Evolutionary conservation across 306 rosid species (phyloP).

Genomic region (Adenanthera pavonina): DNA sequence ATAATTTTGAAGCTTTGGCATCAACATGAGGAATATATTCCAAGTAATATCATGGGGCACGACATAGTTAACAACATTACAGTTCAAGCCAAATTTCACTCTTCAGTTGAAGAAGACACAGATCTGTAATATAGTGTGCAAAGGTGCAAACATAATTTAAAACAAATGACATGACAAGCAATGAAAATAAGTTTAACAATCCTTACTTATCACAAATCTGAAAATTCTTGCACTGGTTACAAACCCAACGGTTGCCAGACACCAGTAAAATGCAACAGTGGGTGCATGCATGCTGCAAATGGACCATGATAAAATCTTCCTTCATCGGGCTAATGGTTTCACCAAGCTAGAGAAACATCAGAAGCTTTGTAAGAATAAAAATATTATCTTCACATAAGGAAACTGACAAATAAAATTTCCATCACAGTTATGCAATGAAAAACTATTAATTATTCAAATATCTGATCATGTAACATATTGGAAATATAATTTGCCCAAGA

Average conservation of each 20-base stretch:
- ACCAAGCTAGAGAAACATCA: slow-evolving; percentile 76
- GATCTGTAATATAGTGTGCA: not conserved
- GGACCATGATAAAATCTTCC: slow-evolving; percentile 99
- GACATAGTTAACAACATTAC: not conserved
- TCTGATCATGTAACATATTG: not conserved
- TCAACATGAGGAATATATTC: not conserved
- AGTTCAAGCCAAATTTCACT: slow-evolving; percentile 14
- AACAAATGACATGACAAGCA: slow-evolving; percentile 2
- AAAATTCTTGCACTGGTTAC: slow-evolving; percentile 91
- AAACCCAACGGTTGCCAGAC: slow-evolving; percentile 86
- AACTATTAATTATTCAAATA: not conserved
- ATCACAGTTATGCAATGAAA: slow-evolving; percentile 11
- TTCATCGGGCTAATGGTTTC: slow-evolving; percentile 97
- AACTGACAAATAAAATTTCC: not conserved
- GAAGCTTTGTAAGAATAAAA: slow-evolving; percentile 34
- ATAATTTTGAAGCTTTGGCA: not conserved
- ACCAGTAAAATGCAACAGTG: slow-evolving; percentile 90
- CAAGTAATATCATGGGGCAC: not conserved
- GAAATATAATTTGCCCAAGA: slow-evolving; percentile 15
- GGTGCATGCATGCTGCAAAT: slow-evolving; percentile 83
- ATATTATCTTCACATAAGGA: slow-evolving; percentile 2
- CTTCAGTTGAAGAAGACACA: slow-evolving; percentile 6
- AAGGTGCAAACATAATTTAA: not conserved
- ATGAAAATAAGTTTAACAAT: slow-evolving; percentile 33
- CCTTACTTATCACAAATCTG: slow-evolving; percentile 92